Conservation (phyloP, 495 filamentous ascomycete genomes). For the Daldinia caldariorum region DNA sequence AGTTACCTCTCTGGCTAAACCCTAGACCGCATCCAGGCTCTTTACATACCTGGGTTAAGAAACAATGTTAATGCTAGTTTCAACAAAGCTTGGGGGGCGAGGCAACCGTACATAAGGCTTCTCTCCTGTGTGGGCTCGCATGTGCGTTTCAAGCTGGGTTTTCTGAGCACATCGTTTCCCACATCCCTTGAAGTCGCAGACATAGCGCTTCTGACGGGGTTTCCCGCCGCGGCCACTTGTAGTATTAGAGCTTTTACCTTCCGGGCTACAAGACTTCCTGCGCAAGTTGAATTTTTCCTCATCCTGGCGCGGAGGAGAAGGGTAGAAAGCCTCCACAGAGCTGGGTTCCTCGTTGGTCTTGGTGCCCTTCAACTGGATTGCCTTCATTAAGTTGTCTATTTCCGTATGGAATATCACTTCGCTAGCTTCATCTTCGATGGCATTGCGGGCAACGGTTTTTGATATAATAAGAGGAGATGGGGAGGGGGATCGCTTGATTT, state of each 20-base stretch:
- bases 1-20: conserved; percentile 89
- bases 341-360: conserved; percentile 30
- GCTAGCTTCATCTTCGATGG: conserved; percentile 34
- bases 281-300: conserved; percentile 40
- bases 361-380: conserved; percentile 79
- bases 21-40: conserved; percentile 78
- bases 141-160: conserved; percentile 93
- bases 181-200: conserved; percentile 79
- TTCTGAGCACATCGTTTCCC: conserved; percentile 88
- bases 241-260: not conserved
- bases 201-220: conserved; percentile 69
- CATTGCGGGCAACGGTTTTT: conserved; percentile 45
- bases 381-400: conserved; percentile 91
- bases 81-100: not conserved
- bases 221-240: not conserved
- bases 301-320: conserved; percentile 33
- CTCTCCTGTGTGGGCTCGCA: conserved; percentile 86
- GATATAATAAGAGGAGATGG: conserved; percentile 22
- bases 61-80: not conserved
- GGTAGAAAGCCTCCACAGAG: conserved; percentile 28
- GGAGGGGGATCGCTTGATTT: conserved; percentile 18
- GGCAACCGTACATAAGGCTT: conserved; percentile 81
- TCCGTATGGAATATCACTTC: conserved; percentile 77
- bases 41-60: conserved; percentile 69
- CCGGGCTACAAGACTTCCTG: conserved; percentile 34